Evolutionary conservation across 2,329 filamentous ascomycete genomes (phyloP).

Genomic region (Talaromyces verruculosus): DNA sequence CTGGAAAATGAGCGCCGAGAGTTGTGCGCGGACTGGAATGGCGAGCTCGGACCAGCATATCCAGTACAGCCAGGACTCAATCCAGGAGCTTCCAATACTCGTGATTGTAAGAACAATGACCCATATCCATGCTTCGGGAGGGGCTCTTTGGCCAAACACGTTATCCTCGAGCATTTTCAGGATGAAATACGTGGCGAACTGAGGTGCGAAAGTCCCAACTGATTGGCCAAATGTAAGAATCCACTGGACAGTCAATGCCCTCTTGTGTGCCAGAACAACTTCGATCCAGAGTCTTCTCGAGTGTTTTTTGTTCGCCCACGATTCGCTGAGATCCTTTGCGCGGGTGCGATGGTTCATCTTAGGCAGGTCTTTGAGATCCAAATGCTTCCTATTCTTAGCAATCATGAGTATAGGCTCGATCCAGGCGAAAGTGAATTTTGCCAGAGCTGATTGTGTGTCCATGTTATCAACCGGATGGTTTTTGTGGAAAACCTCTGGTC

Average conservation of each 20-base stretch:
- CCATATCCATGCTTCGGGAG: conserved; percentile 61
- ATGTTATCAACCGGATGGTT: conserved; percentile 61
- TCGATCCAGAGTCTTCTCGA: conserved; percentile 57
- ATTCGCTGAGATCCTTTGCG: conserved; percentile 54
- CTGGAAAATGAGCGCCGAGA: conserved; percentile 69
- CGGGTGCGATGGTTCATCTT: conserved; percentile 57
- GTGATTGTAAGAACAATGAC: conserved; percentile 62
- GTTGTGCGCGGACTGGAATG: conserved; percentile 65
- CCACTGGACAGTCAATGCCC: conserved; percentile 59
- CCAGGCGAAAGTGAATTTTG: conserved; percentile 66
- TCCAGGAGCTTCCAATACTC: conserved; percentile 56
- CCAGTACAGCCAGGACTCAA: conserved; percentile 66
- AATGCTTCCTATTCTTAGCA: conserved; percentile 59
- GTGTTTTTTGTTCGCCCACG: conserved; percentile 39
- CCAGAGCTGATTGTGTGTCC: conserved; percentile 60
- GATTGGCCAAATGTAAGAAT: conserved; percentile 54
- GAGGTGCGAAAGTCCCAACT: conserved; percentile 65
- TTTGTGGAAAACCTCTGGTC: conserved; percentile 63
- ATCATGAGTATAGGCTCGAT: conserved; percentile 53
- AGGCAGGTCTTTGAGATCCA: conserved; percentile 64
- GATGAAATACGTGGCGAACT: conserved; percentile 65
- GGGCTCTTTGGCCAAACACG: conserved; percentile 47
- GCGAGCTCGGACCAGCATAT: conserved; percentile 60
- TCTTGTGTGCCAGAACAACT: conserved; percentile 59
- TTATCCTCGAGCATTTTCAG: conserved; percentile 64